Evolutionary conservation across 106 monocot genomes (phyloP), one percentile per base, ranked within the genome.

Genomic region (Dioscorea dumetorum): DNA sequence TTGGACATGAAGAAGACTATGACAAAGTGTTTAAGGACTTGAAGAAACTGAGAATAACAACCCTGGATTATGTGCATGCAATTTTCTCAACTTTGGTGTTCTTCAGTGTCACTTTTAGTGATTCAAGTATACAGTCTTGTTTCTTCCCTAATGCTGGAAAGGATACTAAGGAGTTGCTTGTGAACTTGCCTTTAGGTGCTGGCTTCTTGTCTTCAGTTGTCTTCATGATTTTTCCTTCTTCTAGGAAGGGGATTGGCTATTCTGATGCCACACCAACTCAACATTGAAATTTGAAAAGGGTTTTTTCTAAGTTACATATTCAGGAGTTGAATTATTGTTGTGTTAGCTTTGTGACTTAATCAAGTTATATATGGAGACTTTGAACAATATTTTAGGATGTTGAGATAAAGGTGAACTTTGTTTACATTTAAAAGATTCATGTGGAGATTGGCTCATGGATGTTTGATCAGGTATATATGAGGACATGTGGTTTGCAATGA

Each of bases 121-220:
- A 81, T 49, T 24, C 73, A 16, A 64, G 73, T 14, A 54, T 79
- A 10, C 75, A 74, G 64, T 52, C n/a, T 17, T 88, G 88, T 67
- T 69, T 88, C 67, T 88, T 84, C 49, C 73, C 70, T 21, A 9
- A 31, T 0, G 73, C 62, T 0, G 74, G 67, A 12, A 5, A 33
- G 10, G 19, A 81, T 51, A 49, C 63, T 20, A 73, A 57, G 76
- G 70, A 88, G 71, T 34, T 70, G 64, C 68, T 84, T 22, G 64
- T 70, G 62, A 88, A 88, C 58, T 63, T 88, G 24, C 88, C 88
- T 58, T 59, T 88, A 32, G 88, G 88, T 14, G 82, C 68, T 7
- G 88, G 70, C 28, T 76, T 84, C 61, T 10, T 88, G 15, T 28
- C 88, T 14, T 69, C 79, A 60, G 0, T 88, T n/a, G 63, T 84